These are phyloP conservation scores for Emericellopsis terricola DNA, from an alignment of 495 filamentous ascomycete genomes.

Conservation along the genomic window DNA sequence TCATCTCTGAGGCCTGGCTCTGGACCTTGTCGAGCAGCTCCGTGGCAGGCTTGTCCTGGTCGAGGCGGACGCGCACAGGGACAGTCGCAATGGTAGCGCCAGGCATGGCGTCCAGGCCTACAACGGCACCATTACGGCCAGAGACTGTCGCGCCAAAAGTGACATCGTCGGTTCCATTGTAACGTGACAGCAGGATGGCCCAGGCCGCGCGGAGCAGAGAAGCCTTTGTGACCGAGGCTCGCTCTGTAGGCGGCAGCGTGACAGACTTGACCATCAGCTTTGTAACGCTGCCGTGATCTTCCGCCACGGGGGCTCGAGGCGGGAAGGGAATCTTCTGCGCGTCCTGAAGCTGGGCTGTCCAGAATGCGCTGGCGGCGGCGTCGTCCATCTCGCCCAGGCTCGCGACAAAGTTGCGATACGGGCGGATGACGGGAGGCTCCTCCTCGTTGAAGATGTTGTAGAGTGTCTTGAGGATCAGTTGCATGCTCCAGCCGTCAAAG, in stretches of 20 bases:
- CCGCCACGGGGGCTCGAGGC: not conserved
- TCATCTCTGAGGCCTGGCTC: not conserved
- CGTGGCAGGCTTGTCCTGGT: not conserved
- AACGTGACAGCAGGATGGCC: conserved; percentile 14
- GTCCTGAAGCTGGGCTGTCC: not conserved
- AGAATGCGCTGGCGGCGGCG: not conserved
- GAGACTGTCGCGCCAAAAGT: conserved; percentile 1
- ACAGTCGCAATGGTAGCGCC: not conserved
- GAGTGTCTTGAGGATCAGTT: not conserved
- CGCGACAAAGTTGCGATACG: conserved; percentile 5
- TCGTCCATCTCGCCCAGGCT: not conserved
- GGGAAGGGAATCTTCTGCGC: not conserved
- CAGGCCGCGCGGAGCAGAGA: conserved; percentile 12
- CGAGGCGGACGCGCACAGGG: not conserved
- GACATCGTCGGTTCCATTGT: conserved; percentile 12
- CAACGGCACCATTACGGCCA: conserved; percentile 5
- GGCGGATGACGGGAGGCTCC: conserved; percentile 9
- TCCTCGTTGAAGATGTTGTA: not conserved
- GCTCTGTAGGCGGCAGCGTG: conserved; percentile 1
- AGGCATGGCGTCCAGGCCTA: not conserved
- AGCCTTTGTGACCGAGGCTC: conserved; percentile 15
- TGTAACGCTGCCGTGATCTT: not conserved
- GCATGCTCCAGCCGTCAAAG: not conserved
- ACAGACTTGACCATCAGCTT: conserved; percentile 1
- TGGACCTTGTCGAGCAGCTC: not conserved